Evolutionary conservation across 1,284 basidiomycete genomes (phyloP).

Genomic region (Amylostereum areolatum): DNA sequence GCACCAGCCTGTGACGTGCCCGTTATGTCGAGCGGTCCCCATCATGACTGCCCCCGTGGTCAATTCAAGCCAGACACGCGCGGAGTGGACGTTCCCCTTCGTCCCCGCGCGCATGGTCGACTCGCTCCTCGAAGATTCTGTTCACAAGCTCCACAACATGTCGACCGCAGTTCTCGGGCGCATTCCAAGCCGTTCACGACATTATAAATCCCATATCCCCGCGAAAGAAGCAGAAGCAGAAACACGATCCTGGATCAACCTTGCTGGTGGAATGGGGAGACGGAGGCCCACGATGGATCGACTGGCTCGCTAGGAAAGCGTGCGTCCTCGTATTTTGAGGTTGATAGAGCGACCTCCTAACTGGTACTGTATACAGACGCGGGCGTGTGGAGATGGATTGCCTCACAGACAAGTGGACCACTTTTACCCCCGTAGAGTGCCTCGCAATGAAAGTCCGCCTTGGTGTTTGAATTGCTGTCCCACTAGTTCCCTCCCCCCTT

Average conservation of each 20-base stretch:
- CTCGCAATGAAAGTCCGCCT: not conserved
- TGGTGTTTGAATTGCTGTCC: not conserved
- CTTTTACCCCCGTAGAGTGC: slow-evolving; percentile 7
- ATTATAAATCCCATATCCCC: not conserved
- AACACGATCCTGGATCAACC: not conserved
- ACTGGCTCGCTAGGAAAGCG: not conserved
- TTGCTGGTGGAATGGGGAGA: slow-evolving; percentile 19
- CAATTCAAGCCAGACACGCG: too few species aligned
- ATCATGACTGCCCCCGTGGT: slow-evolving; percentile 41
- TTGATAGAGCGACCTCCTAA: not conserved
- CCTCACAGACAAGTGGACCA: slow-evolving; percentile 12
- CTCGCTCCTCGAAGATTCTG: slow-evolving; percentile 40
- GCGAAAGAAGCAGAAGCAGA: not conserved
- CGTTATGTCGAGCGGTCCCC: slow-evolving; percentile 52
- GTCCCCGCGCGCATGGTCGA: slow-evolving; percentile 38
- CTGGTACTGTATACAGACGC: slow-evolving; percentile 5
- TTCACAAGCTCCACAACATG: slow-evolving; percentile 42
- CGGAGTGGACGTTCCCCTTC: slow-evolving; percentile 50
- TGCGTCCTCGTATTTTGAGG: not conserved
- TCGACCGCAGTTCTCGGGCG: slow-evolving; percentile 19
- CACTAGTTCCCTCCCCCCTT: not conserved
- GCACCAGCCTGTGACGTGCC: slow-evolving; percentile 62
- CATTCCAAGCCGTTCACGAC: too few species aligned
- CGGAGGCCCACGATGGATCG: slow-evolving; percentile 9
- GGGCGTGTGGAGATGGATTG: slow-evolving; percentile 14